Percentiles rank a stretch among this genome's conserved stretches.
These are phyloP conservation scores for Knufia fluminis DNA, from an alignment of 2,329 filamentous ascomycete genomes.

Conservation along the genomic window DNA sequence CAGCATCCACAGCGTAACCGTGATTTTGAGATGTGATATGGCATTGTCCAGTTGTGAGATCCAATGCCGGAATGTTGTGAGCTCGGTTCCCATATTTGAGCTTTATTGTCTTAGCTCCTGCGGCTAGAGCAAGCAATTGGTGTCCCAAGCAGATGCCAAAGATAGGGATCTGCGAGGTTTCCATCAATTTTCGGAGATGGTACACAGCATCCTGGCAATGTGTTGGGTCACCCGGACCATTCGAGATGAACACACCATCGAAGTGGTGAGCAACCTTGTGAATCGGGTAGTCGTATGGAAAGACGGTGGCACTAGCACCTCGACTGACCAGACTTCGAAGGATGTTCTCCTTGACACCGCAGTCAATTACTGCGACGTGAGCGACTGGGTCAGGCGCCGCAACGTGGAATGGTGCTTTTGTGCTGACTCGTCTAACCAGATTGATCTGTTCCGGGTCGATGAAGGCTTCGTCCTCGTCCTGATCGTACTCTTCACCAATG, in stretches of 20 bases:
- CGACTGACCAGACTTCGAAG: constrained; percentile 86
- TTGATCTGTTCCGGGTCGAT: constrained; percentile 95
- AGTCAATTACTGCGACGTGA: constrained; percentile 92
- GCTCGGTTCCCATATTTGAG: constrained; percentile 98
- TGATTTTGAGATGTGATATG: constrained; percentile 99
- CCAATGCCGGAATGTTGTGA: constrained; percentile 94
- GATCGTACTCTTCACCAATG: constrained; percentile 95
- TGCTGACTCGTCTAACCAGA: constrained; percentile 90
- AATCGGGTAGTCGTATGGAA: constrained; percentile 94
- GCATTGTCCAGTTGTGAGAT: constrained; percentile 91
- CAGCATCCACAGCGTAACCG: constrained; percentile 86
- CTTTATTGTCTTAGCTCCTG: constrained; percentile 85
- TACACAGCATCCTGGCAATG: constrained; percentile 93
- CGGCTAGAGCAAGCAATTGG: constrained; percentile 83
- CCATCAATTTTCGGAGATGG: constrained; percentile 84
- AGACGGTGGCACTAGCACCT: constrained; percentile 83
- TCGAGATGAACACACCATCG: constrained; percentile 97
- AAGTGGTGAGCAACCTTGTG: constrained; percentile 98
- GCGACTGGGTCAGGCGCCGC: constrained; percentile 72
- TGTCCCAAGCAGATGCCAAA: constrained; percentile 98
- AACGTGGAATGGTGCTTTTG: constrained; percentile 95
- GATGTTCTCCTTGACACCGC: constrained; percentile 99
- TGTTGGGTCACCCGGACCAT: constrained; percentile 94
- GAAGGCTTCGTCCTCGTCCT: constrained; percentile 93
- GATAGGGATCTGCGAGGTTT: constrained; percentile 79